These are phyloP conservation scores for Adansonia madagascariensis DNA, from an alignment of 441 rosid genomes.

Conservation along the genomic window DNA sequence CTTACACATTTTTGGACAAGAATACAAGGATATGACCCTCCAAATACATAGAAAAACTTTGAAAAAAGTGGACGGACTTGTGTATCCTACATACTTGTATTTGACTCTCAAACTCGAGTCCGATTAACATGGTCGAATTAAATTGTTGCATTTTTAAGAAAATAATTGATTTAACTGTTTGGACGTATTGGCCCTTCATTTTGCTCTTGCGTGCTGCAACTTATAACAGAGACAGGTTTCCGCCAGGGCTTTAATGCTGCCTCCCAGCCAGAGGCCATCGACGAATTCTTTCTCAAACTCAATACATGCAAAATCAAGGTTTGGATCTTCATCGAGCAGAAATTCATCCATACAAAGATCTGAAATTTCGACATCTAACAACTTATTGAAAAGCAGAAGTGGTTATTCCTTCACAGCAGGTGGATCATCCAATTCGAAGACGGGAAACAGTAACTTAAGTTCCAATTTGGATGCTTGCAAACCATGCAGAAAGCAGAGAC, in stretches of 20 bases:
- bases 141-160: conserved; percentile 4
- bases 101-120: too few species aligned
- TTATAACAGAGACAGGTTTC: conserved; percentile 58
- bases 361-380: conserved; percentile 65
- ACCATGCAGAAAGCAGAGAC: conserved; percentile 90
- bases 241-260: conserved; percentile 92
- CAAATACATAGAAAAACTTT: too few species aligned
- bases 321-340: conserved; percentile 69
- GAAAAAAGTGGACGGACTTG: too few species aligned
- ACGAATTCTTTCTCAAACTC: conserved; percentile 43
- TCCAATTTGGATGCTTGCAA: conserved; percentile 93
- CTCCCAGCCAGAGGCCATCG: conserved; percentile 66
- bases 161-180: neutral
- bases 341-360: conserved; percentile 50
- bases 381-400: conserved; percentile 67
- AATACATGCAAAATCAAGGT: conserved; percentile 50
- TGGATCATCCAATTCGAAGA: conserved; percentile 58
- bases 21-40: too few species aligned
- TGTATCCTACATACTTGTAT: too few species aligned
- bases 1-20: too few species aligned
- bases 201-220: conserved; percentile 26
- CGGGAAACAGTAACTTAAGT: conserved; percentile 87
- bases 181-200: neutral
- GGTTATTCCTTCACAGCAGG: conserved; percentile 53
- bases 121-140: neutral